A percentile compares a stretch with the other conserved stretches of the same genome.
These are phyloP conservation scores for Erodium texanum DNA, from an alignment of 441 rosid genomes.

Conservation along the genomic window DNA sequence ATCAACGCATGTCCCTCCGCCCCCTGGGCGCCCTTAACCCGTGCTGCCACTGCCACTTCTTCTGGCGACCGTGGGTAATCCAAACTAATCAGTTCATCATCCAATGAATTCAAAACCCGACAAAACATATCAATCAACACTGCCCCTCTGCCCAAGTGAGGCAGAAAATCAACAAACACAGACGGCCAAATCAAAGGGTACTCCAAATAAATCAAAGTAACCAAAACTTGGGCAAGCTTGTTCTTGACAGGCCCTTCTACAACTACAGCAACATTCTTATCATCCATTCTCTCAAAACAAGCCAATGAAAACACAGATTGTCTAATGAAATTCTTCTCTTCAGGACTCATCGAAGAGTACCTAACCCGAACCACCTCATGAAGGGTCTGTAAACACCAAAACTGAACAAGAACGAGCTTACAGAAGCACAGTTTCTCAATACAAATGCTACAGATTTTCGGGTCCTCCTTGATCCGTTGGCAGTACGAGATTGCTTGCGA, in stretches of 20 bases:
- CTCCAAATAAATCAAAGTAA: constrained; percentile 71
- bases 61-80: constrained; percentile 57
- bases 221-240: constrained; percentile 90
- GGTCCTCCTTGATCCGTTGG: constrained; percentile 49
- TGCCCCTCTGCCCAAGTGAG: constrained; percentile 48
- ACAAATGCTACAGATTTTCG: constrained; percentile 49
- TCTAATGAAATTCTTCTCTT: constrained; percentile 54
- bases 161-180: constrained; percentile 65
- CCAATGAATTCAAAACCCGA: constrained; percentile 77
- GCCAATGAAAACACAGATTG: constrained; percentile 62
- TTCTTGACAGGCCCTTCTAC: constrained; percentile 68
- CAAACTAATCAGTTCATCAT: constrained; percentile 78
- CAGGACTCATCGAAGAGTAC: constrained; percentile 34
- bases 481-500: constrained; percentile 52
- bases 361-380: constrained; percentile 57
- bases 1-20: too few relatives aligned
- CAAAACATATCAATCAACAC: constrained; percentile 81
- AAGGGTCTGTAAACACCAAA: constrained; percentile 85
- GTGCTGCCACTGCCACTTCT: too few relatives aligned
- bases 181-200: constrained; percentile 76
- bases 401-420: constrained; percentile 68
- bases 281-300: constrained; percentile 42
- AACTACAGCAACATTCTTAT: constrained; percentile 37
- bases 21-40: too few relatives aligned
- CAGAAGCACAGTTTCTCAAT: constrained; percentile 60